A percentile compares a stretch with the other conserved stretches of the same genome.
phyloP scores from a whole-genome alignment of 352 stramenopile genomes.

The Phytophthora pluvialis region DNA sequence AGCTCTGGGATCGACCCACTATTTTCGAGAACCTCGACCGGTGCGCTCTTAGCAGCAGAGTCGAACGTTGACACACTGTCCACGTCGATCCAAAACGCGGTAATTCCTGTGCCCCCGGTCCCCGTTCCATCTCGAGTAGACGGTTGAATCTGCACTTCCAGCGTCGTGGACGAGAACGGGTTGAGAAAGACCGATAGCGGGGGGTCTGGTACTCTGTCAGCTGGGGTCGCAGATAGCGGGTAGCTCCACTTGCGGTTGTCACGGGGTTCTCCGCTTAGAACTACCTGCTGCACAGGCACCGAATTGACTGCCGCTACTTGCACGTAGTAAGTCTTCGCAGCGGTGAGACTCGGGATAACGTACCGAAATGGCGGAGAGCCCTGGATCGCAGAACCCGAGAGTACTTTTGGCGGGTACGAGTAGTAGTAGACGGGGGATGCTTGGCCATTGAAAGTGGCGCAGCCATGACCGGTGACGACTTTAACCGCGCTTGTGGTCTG shows the following conservation, averaged over 20 bases:
- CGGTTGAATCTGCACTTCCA: constrained; percentile 83
- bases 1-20: constrained; percentile 50
- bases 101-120: constrained; percentile 48
- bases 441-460: constrained; percentile 52
- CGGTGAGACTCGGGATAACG: constrained; percentile 72
- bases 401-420: constrained; percentile 49
- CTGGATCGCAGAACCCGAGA: constrained; percentile 65
- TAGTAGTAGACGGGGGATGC: constrained; percentile 70
- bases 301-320: constrained; percentile 92
- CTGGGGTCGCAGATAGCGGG: constrained; percentile 67
- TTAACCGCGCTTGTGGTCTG: constrained; percentile 31
- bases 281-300: constrained; percentile 86
- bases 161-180: constrained; percentile 58
- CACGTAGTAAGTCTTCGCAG: constrained; percentile 89
- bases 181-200: constrained; percentile 64
- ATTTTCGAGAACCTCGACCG: constrained; percentile 41
- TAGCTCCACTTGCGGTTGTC: constrained; percentile 95
- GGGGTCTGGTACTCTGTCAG: constrained; percentile 84
- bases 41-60: constrained; percentile 52
- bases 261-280: constrained; percentile 72
- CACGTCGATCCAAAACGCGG: constrained; percentile 68
- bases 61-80: constrained; percentile 81
- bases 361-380: constrained; percentile 86
- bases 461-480: constrained; percentile 34
- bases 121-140: constrained; percentile 72